Conservation (phyloP, 768 basidiomycete genomes). For the Porpolomopsis calyptriformis region DNA sequence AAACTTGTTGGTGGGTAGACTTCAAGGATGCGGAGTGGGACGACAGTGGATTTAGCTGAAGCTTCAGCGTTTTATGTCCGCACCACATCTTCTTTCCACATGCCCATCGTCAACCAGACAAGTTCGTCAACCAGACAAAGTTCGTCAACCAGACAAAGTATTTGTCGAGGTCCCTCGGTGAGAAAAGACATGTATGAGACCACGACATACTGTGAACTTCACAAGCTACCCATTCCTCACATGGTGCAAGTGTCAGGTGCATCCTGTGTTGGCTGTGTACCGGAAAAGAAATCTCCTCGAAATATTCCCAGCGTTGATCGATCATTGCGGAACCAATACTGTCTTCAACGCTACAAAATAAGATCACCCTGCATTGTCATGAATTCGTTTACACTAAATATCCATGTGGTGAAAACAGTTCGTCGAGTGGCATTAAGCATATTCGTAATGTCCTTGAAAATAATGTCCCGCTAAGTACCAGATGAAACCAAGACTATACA, state of each 20-base stretch:
- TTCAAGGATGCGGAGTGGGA: no score
- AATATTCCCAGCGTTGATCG: neutral
- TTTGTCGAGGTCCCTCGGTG: no score
- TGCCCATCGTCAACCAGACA: no score
- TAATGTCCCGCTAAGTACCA: slow-evolving; percentile 13
- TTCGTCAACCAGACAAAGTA: no score
- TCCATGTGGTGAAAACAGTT: slow-evolving; percentile 13
- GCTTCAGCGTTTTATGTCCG: no score
- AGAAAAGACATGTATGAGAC: neutral
- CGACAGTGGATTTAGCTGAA: no score
- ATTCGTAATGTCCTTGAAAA: slow-evolving; percentile 16
- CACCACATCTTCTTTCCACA: no score
- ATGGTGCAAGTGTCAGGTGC: neutral
- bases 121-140: no score
- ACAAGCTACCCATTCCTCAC: neutral
- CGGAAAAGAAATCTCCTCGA: neutral
- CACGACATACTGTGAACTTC: neutral
- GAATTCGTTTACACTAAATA: slow-evolving; percentile 13
- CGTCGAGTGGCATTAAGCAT: slow-evolving; percentile 24
- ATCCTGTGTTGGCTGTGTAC: neutral
- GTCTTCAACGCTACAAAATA: no score
- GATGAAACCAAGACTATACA: slow-evolving; percentile 18
- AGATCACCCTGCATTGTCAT: neutral
- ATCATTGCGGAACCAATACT: no score
- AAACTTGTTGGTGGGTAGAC: neutral